A percentile compares a stretch with the other conserved stretches of the same genome.
Conservation (phyloP, 2,329 filamentous ascomycete species). For the Tolypocladium ovalisporum region DNA sequence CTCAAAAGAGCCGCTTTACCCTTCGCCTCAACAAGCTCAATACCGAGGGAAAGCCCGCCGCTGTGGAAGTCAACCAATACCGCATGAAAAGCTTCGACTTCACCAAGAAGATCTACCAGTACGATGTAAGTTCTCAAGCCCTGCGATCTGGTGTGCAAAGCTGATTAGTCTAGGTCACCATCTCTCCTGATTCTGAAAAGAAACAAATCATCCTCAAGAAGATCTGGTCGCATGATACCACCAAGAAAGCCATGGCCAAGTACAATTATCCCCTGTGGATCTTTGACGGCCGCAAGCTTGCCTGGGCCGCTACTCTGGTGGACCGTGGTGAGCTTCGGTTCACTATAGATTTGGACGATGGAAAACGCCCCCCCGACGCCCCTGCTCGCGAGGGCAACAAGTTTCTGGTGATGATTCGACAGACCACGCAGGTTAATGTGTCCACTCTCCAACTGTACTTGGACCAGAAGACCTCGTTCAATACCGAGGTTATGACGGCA, state of each 20-base stretch:
- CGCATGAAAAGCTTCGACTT: constrained; percentile 49
- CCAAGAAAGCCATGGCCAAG: constrained; percentile 43
- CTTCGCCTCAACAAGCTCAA: constrained; percentile 36
- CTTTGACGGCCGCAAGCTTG: constrained; percentile 74
- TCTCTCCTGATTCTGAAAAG: constrained; percentile 54
- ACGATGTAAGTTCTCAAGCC: constrained; percentile 54
- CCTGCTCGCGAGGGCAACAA: constrained; percentile 28
- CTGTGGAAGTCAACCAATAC: constrained; percentile 63
- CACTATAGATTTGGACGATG: constrained; percentile 62
- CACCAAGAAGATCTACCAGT: constrained; percentile 60
- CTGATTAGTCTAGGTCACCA: constrained; percentile 40
- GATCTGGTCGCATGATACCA: constrained; percentile 57
- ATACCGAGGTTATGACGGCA: constrained; percentile 61
- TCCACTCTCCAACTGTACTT: constrained; percentile 57
- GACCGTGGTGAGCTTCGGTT: constrained; percentile 41
- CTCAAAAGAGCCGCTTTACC: constrained; percentile 22
- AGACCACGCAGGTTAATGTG: constrained; percentile 60
- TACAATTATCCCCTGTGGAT: constrained; percentile 46
- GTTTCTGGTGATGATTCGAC: constrained; percentile 51
- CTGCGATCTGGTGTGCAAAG: background rate
- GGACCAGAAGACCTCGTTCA: constrained; percentile 44
- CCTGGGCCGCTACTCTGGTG: constrained; percentile 50
- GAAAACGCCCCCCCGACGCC: constrained; percentile 31
- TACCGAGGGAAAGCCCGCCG: constrained; percentile 41
- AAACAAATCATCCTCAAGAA: constrained; percentile 56